Evolutionary conservation across 257 asterid genomes (phyloP).

Genomic region (Solanum etuberosum): DNA sequence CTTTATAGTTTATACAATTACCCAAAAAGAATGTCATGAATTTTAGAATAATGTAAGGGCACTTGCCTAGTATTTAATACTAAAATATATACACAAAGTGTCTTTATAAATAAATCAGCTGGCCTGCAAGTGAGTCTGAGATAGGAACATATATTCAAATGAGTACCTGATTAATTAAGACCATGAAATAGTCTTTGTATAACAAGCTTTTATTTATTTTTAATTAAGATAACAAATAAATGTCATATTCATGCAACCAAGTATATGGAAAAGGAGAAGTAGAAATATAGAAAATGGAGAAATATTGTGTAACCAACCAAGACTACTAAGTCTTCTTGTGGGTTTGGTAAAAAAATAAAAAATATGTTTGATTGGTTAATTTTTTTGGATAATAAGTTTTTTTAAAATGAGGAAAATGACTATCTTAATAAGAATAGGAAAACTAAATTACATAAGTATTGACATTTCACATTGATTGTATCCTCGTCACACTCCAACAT

Average conservation of each 20-base stretch:
- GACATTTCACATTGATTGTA: too few relatives aligned
- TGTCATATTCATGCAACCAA: neutral
- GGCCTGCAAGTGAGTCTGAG: conserved; percentile 7
- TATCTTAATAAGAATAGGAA: neutral
- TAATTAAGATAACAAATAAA: neutral
- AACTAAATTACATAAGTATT: neutral
- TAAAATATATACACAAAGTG: neutral
- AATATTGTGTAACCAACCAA: neutral
- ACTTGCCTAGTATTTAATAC: neutral
- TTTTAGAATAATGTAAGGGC: neutral
- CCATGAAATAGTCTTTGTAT: neutral
- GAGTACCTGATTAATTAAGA: neutral
- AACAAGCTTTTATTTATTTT: neutral
- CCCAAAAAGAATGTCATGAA: neutral
- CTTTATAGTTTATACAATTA: neutral
- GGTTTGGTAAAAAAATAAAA: neutral
- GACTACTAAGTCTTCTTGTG: neutral
- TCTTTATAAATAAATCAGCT: neutral
- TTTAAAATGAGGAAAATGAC: neutral
- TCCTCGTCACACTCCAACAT: neutral
- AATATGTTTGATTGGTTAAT: neutral
- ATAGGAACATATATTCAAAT: neutral
- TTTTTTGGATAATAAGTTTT: neutral
- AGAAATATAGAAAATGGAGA: neutral
- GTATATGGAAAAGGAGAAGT: neutral